Evolutionary conservation across 441 rosid species (phyloP), one percentile per base, ranked within the genome.

Genomic region (Francoa sonchifolia): DNA sequence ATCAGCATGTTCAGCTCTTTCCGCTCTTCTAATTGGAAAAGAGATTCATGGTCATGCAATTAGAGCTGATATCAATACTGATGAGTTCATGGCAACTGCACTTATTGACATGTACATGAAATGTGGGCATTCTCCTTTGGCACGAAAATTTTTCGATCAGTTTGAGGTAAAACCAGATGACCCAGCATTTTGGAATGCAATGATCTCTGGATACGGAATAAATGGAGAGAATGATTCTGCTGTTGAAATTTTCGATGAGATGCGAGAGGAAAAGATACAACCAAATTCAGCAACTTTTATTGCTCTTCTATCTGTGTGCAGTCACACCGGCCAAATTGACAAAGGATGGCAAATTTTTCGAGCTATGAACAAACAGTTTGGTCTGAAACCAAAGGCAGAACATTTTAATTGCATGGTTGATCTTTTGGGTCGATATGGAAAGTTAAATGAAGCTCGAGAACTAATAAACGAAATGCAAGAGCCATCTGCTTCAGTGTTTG

Each of bases 181-280:
- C 55, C 85, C 80, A 0, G 76, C 79, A 40, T 63, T 74, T 53
- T 77, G 90, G 85, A 80, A 80, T 42, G 85, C 69, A 11, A 60
- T 77, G 73, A 68, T 77, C 47, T 77, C 68, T 15, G 92, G 92
- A 8, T 80, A 77, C 56, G 86, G 82, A 48, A 72, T 58, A 62
- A 71, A 81, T 57, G 87, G 92, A 39, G 72, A 73, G 31, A 33
- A 60, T 52, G 61, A 61, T 25, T 48, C 66, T 20, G 83, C 72
- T 16, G 33, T 77, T 19, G 54, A 68, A 39, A 60, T 72, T 54
- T 81, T 81, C 42, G 65, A 68, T 16, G 27, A 59, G 53, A 67
- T 81, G 60, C 53, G 42, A 44, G 51, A 52, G 44, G 58, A 59
- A 50, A 58, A 62, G 19, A 63, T 80, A 14, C 25, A 66, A 33